A percentile compares a stretch with the other conserved stretches of the same genome.
Conservation (phyloP, 2,329 filamentous ascomycete species). For the Diplocarpon rosae region DNA sequence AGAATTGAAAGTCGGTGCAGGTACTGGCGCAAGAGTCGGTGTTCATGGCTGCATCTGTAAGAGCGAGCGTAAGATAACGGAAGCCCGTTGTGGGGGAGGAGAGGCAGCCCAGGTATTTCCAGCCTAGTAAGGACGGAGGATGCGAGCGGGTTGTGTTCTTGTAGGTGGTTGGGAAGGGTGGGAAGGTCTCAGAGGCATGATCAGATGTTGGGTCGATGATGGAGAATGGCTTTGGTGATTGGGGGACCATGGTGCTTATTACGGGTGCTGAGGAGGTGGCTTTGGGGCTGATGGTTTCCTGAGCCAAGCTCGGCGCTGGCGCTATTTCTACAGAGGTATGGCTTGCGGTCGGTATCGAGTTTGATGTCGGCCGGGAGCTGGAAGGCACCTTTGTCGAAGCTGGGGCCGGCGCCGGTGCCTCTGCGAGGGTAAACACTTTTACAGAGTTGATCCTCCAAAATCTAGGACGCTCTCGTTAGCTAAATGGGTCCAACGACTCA, state of each 20-base stretch:
- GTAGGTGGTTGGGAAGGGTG: not conserved
- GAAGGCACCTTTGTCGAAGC: not conserved
- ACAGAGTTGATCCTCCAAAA: conserved; percentile 10
- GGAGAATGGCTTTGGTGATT: not conserved
- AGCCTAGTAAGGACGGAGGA: not conserved
- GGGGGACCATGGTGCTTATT: not conserved
- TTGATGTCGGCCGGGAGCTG: not conserved
- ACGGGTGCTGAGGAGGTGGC: not conserved
- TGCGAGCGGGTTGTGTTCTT: not conserved
- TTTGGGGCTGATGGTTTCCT: too few species aligned
- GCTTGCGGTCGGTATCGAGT: not conserved
- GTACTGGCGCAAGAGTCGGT: not conserved
- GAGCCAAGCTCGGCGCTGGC: too few species aligned
- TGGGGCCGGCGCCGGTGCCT: not conserved
- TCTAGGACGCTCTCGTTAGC: conserved; percentile 1
- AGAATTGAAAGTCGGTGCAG: not conserved
- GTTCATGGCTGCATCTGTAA: not conserved
- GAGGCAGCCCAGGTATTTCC: conserved; percentile 1
- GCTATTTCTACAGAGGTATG: too few species aligned
- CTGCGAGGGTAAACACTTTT: conserved; percentile 2
- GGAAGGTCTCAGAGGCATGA: not conserved
- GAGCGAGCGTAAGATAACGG: not conserved
- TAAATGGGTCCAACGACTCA: not conserved
- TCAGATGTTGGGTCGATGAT: not conserved
- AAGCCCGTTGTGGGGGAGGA: not conserved